Conservation (phyloP, 2,329 filamentous ascomycete genomes). For the Achaetomium macrosporum region DNA sequence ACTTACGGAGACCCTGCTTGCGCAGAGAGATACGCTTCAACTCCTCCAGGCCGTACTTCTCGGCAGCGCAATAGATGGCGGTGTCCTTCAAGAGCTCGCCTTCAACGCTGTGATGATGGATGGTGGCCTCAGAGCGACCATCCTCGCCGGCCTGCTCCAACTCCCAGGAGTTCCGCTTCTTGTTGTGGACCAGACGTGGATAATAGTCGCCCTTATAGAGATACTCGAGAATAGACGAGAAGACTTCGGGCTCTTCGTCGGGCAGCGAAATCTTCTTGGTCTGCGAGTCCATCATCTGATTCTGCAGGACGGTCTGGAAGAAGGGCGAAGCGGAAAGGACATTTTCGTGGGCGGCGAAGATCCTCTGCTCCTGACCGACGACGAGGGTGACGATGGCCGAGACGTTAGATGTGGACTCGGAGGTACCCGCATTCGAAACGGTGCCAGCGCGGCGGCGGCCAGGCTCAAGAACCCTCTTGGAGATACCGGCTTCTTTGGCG, state of each 20-base stretch:
- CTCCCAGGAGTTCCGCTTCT: slow-evolving; percentile 72
- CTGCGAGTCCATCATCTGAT: slow-evolving; percentile 55
- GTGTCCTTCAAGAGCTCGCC: slow-evolving; percentile 78
- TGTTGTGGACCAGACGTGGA: slow-evolving; percentile 75
- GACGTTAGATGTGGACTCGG: slow-evolving; percentile 40
- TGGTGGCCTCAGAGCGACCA: slow-evolving; percentile 52
- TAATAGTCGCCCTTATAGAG: slow-evolving; percentile 94
- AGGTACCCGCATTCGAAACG: slow-evolving; percentile 35
- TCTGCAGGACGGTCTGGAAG: slow-evolving; percentile 61
- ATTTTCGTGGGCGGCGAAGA: slow-evolving; percentile 89
- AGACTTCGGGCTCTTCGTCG: slow-evolving; percentile 83
- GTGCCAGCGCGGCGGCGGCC: slow-evolving; percentile 44
- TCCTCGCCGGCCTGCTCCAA: slow-evolving; percentile 53
- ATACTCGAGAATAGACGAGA: slow-evolving; percentile 84
- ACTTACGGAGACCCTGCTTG: slow-evolving; percentile 77
- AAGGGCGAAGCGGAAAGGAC: slow-evolving; percentile 72
- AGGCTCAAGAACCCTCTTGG: slow-evolving; percentile 50
- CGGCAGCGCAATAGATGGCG: slow-evolving; percentile 82
- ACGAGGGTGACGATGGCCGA: slow-evolving; percentile 74
- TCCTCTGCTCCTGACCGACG: slow-evolving; percentile 73
- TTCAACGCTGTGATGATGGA: slow-evolving; percentile 61
- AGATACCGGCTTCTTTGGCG: slow-evolving; percentile 48
- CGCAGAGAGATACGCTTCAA: slow-evolving; percentile 78
- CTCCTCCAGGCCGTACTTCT: slow-evolving; percentile 76
- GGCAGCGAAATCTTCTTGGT: slow-evolving; percentile 72